These are phyloP conservation scores for Claviceps paspali DNA, from an alignment of 2,329 filamentous ascomycete genomes.

Conservation along the genomic window DNA sequence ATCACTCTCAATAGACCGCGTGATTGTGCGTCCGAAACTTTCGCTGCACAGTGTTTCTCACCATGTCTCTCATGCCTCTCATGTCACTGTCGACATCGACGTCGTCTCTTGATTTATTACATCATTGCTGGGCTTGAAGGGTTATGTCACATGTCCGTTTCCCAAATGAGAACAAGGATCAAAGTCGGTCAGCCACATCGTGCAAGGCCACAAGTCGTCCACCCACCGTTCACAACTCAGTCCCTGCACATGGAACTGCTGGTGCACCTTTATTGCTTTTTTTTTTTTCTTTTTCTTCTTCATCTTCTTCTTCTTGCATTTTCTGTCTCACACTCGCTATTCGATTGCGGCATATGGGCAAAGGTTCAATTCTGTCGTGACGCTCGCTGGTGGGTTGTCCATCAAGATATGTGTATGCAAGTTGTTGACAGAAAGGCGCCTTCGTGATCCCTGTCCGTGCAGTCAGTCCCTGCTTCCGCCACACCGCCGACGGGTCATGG, in stretches of 20 bases:
- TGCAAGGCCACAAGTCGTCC: not conserved
- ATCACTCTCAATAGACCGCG: no score
- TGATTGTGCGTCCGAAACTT: no score
- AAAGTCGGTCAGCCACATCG: not conserved
- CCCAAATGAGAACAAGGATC: not conserved
- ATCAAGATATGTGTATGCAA: not conserved
- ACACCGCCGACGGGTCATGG: conserved; percentile 3
- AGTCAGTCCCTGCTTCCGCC: conserved; percentile 1
- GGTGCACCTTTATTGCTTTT: not conserved
- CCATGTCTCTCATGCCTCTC: no score
- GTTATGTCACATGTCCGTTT: not conserved
- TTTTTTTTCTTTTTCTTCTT: not conserved
- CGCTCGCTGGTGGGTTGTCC: not conserved
- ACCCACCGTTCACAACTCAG: not conserved
- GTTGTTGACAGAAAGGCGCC: not conserved
- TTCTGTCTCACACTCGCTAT: no score
- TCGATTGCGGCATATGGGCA: no score
- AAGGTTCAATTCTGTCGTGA: not conserved
- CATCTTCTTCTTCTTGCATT: no score
- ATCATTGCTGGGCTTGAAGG: not conserved
- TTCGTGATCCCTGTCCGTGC: not conserved
- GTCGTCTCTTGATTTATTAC: not conserved
- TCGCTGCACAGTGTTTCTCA: no score
- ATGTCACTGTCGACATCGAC: no score
- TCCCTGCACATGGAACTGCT: not conserved